A percentile compares a stretch with the other conserved stretches of the same genome.
phyloP scores from a whole-genome alignment of 1,139 yeast species.

The Yamadazyma atlantica region DNA sequence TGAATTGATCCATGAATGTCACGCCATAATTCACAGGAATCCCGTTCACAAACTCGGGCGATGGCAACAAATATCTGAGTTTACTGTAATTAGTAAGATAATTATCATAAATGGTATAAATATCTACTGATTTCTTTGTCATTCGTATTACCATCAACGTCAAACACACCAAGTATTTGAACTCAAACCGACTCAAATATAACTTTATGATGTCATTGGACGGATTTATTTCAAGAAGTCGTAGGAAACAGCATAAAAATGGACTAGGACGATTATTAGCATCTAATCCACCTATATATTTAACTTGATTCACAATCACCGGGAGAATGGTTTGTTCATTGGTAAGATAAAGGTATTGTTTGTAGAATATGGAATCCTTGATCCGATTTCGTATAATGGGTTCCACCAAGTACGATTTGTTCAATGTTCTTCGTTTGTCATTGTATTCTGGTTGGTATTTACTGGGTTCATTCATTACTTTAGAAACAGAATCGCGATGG shows the following conservation, averaged over 20 bases:
- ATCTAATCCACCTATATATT: conserved; percentile 49
- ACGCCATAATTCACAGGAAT: conserved; percentile 30
- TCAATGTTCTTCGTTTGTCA: conserved; percentile 31
- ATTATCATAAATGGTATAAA: conserved; percentile 53
- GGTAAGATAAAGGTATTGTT: conserved; percentile 58
- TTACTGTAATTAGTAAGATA: conserved; percentile 56
- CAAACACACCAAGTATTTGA: conserved; percentile 67
- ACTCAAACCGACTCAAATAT: conserved; percentile 50
- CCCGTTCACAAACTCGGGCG: conserved; percentile 28
- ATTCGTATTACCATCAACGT: conserved; percentile 60
- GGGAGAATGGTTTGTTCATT: conserved; percentile 51
- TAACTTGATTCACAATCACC: conserved; percentile 36
- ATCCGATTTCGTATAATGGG: conserved; percentile 69
- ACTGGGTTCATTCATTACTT: background rate
- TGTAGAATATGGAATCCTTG: conserved; percentile 68
- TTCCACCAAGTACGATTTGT: conserved; percentile 59
- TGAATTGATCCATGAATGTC: conserved; percentile 58
- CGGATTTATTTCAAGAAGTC: conserved; percentile 66
- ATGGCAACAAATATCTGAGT: conserved; percentile 26
- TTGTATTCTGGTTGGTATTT: conserved; percentile 12
- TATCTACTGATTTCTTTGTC: conserved; percentile 41
- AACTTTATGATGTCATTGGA: conserved; percentile 49
- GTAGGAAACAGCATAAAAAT: conserved; percentile 62
- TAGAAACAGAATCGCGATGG: background rate
- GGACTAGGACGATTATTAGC: conserved; percentile 55